phyloP scores from a whole-genome alignment of 2,329 filamentous ascomycete species.

The Trichophaea hybrida region DNA sequence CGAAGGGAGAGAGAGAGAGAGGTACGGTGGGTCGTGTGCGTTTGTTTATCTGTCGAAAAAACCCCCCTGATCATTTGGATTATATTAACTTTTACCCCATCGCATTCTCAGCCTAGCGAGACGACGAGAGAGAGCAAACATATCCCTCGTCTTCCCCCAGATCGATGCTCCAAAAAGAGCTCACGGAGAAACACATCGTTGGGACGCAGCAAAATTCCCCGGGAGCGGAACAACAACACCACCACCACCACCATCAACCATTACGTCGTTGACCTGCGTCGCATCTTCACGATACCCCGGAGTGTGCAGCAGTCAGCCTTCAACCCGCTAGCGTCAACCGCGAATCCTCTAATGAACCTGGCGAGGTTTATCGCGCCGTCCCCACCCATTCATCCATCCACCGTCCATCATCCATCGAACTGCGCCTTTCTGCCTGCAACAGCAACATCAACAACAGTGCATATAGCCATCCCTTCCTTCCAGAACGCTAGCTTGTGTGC shows the following conservation, averaged over 20 bases:
- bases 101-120: background rate
- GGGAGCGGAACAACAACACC: background rate
- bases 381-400: background rate
- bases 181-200: background rate
- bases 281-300: background rate
- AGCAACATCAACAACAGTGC: too few species aligned
- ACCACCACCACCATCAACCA: background rate
- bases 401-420: background rate
- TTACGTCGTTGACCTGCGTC: too few species aligned
- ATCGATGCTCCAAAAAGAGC: background rate
- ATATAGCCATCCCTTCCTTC: background rate
- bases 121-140: background rate
- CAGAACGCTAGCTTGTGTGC: background rate
- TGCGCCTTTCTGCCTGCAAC: background rate
- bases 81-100: too few species aligned
- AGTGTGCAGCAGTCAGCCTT: background rate
- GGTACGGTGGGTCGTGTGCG: too few species aligned
- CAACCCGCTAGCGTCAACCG: background rate
- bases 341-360: conserved; percentile 1
- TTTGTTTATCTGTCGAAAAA: too few species aligned
- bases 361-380: background rate
- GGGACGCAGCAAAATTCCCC: background rate
- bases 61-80: too few species aligned
- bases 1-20: too few species aligned
- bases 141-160: background rate